These are phyloP conservation scores for Pleurotus eryngii DNA, from an alignment of 768 basidiomycete species.

Conservation along the genomic window DNA sequence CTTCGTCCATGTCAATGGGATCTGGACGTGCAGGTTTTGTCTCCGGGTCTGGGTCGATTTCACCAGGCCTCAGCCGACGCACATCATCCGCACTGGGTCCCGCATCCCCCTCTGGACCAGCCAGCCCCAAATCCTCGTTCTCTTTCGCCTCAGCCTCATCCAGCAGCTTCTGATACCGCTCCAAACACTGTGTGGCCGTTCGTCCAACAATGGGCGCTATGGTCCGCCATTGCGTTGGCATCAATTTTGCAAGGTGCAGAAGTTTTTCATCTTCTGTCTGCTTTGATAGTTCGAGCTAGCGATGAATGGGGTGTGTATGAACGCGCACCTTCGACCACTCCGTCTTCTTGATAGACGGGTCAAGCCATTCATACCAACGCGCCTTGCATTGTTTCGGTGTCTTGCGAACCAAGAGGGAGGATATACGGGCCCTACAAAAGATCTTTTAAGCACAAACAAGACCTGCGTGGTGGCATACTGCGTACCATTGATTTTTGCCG, in stretches of 20 bases:
- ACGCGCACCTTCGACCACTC: conserved; percentile 93
- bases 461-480: neutral
- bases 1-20: conserved; percentile 99
- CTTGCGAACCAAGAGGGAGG: conserved; percentile 94
- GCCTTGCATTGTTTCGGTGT: conserved; percentile 99
- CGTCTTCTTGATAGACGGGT: conserved; percentile 99
- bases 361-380: conserved; percentile 99
- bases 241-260: conserved; percentile 93
- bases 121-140: conserved; percentile 88
- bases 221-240: conserved; percentile 99
- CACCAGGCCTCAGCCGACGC: conserved; percentile 84
- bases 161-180: conserved; percentile 95
- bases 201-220: conserved; percentile 98
- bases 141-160: conserved; percentile 98
- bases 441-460: neutral
- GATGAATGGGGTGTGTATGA: conserved; percentile 1
- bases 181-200: conserved; percentile 95
- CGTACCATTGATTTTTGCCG: conserved; percentile 91
- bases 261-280: conserved; percentile 98
- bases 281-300: neutral
- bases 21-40: conserved; percentile 97
- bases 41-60: conserved; percentile 98
- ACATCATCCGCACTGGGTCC: conserved; percentile 93
- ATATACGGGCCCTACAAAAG: conserved; percentile 86
- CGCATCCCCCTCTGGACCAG: conserved; percentile 74